phyloP scores from a whole-genome alignment of 768 basidiomycete genomes.

The Amylocystis lapponica region DNA sequence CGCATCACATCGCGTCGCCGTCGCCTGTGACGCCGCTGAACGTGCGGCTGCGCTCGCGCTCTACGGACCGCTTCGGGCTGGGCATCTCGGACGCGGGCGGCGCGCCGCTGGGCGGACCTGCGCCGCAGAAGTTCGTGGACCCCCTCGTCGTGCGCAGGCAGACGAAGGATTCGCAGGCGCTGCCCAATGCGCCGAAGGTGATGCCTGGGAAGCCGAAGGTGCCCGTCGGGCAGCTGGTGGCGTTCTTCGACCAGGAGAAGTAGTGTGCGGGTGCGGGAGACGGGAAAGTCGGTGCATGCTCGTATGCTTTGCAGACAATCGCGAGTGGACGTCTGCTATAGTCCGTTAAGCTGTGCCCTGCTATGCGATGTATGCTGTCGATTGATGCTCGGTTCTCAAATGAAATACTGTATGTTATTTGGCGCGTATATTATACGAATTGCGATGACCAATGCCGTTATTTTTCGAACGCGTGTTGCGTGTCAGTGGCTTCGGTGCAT shows the following conservation, averaged over 20 bases:
- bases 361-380: no score
- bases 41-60: slow-evolving; percentile 33
- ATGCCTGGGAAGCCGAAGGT: slow-evolving; percentile 50
- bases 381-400: no score
- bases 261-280: no score
- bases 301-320: no score
- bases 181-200: slow-evolving; percentile 40
- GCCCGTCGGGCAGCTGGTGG: slow-evolving; percentile 71
- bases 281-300: no score
- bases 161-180: slow-evolving; percentile 38
- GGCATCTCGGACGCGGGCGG: slow-evolving; percentile 11
- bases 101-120: slow-evolving; percentile 19
- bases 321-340: no score
- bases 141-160: slow-evolving; percentile 68
- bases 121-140: slow-evolving; percentile 63
- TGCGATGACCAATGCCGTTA: no score
- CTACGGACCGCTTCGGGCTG: slow-evolving; percentile 23
- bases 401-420: no score
- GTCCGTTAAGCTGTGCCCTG: no score
- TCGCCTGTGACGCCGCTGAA: slow-evolving; percentile 24
- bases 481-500: no score
- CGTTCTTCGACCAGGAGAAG: slow-evolving; percentile 63
- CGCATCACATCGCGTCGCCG: slow-evolving; percentile 20
- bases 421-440: no score
- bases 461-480: no score